Conservation (phyloP, 2,329 filamentous ascomycete genomes). For the Fusarium buxicola region DNA sequence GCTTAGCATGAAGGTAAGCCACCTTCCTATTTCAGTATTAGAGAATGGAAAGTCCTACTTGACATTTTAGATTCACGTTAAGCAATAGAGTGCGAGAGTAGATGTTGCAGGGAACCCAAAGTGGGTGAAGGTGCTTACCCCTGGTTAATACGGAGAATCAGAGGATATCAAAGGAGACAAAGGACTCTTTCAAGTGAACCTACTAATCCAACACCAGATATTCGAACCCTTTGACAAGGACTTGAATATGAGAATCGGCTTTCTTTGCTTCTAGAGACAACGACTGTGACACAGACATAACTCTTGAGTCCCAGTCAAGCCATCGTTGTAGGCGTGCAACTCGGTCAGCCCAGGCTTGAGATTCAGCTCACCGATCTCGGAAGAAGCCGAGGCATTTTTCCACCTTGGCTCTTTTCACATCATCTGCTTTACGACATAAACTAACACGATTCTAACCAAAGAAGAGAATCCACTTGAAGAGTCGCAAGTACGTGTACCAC, state of each 20-base stretch:
- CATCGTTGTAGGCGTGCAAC: background rate
- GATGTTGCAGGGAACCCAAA: background rate
- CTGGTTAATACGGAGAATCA: background rate
- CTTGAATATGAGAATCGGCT: background rate
- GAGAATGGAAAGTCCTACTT: slow-evolving; percentile 5
- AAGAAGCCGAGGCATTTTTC: slow-evolving; percentile 7
- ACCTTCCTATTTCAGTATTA: slow-evolving; percentile 13
- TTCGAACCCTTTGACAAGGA: background rate
- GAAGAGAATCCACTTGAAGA: background rate
- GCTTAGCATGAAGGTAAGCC: slow-evolving; percentile 1
- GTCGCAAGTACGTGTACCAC: background rate
- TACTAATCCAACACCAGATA: background rate
- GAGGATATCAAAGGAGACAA: background rate
- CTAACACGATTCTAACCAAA: too few species aligned
- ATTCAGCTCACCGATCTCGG: background rate
- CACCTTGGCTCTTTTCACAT: background rate
- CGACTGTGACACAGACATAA: background rate
- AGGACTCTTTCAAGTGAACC: background rate
- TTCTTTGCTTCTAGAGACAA: slow-evolving; percentile 6
- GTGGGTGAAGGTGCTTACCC: background rate
- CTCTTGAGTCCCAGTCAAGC: background rate
- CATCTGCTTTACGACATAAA: background rate
- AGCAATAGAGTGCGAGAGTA: background rate
- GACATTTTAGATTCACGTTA: background rate
- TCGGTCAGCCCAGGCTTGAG: background rate